Conservation (phyloP, 352 stramenopile genomes). For the Globisporangium nodosum region DNA sequence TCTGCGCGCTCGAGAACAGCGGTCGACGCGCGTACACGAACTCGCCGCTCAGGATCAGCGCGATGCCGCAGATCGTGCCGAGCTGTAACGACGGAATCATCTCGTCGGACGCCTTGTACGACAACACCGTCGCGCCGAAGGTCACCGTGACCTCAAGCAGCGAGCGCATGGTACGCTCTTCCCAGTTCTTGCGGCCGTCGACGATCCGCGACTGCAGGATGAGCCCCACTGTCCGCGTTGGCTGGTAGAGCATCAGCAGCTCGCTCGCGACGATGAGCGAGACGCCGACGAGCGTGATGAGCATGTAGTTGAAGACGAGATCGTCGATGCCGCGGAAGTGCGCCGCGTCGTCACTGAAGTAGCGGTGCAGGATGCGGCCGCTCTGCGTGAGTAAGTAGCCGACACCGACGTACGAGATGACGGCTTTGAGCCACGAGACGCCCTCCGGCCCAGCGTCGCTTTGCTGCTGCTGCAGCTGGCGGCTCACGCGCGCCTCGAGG, state of each 20-base stretch:
- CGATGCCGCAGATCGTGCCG: constrained; percentile 53
- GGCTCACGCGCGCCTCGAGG: constrained; percentile 37
- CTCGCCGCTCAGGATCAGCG: constrained; percentile 56
- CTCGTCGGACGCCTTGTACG: constrained; percentile 49
- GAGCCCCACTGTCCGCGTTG: constrained; percentile 50
- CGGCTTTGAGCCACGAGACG: constrained; percentile 65
- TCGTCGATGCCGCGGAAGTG: constrained; percentile 44
- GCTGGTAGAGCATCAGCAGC: constrained; percentile 60
- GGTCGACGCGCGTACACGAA: constrained; percentile 24
- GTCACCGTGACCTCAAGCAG: constrained; percentile 52
- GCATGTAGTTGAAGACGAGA: constrained; percentile 60
- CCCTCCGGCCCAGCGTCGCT: constrained; percentile 19
- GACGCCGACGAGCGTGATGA: constrained; percentile 68
- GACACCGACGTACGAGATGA: constrained; percentile 56
- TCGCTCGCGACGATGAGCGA: constrained; percentile 77
- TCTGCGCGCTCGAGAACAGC: constrained; percentile 21
- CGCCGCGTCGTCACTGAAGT: constrained; percentile 28
- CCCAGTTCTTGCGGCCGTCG: constrained; percentile 62
- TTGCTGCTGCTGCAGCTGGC: constrained; percentile 16
- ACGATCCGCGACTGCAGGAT: constrained; percentile 70
- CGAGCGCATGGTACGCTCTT: constrained; percentile 47
- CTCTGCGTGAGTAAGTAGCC: constrained; percentile 61
- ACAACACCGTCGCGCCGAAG: constrained; percentile 48
- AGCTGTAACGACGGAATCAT: constrained; percentile 69
- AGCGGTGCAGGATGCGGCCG: constrained; percentile 35